Evolutionary conservation across 768 basidiomycete species (phyloP).

Genomic region (Mycena albidolilacea): DNA sequence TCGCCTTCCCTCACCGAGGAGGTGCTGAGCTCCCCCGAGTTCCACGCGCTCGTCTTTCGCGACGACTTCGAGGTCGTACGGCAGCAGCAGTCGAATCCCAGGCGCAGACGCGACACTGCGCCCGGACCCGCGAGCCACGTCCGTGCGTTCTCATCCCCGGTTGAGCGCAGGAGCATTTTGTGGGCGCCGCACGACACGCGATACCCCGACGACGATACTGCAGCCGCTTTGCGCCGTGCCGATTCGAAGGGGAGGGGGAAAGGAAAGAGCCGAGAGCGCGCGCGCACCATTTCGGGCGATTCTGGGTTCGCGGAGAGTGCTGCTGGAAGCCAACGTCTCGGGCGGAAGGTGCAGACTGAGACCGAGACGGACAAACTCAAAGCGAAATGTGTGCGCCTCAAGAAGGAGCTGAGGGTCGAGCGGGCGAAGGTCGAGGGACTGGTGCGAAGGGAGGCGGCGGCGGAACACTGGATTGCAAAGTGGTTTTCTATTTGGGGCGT

Average conservation of each 20-base stretch:
- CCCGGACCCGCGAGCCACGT: not conserved
- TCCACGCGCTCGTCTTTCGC: not conserved
- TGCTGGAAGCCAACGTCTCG: not conserved
- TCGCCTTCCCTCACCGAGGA: conserved; percentile 31
- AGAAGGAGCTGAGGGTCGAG: conserved; percentile 13
- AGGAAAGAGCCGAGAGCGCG: conserved; percentile 17
- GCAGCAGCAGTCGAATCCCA: not conserved
- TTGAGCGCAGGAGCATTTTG: conserved; percentile 30
- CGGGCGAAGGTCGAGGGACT: conserved; percentile 10
- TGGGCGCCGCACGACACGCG: conserved; percentile 26
- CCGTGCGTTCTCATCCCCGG: conserved; percentile 11
- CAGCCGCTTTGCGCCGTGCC: not conserved
- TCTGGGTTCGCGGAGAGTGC: conserved; percentile 8
- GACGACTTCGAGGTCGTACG: not conserved
- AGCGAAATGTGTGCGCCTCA: conserved; percentile 1
- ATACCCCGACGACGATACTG: not conserved
- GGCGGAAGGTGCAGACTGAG: conserved; percentile 23
- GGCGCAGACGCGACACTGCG: too few relatives aligned
- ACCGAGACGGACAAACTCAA: not conserved
- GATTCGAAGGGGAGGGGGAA: conserved; percentile 3
- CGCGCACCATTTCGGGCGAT: conserved; percentile 11
- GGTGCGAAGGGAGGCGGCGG: not conserved
- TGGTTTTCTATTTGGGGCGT: conserved; percentile 3
- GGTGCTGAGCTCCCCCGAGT: conserved; percentile 25
- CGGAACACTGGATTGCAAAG: not conserved